These are phyloP conservation scores for Penicillium expansum DNA, from an alignment of 2,329 filamentous ascomycete species.

Conservation along the genomic window DNA sequence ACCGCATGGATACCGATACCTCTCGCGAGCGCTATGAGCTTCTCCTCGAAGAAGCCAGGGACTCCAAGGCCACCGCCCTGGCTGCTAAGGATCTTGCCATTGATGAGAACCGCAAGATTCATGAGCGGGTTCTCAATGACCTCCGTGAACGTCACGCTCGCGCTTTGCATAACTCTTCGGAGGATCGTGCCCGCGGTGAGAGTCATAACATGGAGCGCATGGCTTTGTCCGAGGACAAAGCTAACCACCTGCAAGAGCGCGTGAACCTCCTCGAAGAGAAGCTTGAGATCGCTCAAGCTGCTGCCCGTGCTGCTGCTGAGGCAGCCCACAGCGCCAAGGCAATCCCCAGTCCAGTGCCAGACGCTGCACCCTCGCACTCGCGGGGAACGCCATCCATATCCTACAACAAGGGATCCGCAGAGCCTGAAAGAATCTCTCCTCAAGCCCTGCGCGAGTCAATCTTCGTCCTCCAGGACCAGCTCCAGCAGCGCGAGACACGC, in stretches of 20 bases:
- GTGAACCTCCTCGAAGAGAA: conserved; percentile 84
- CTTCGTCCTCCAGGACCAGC: conserved; percentile 90
- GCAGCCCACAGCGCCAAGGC: conserved; percentile 63
- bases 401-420: conserved; percentile 44
- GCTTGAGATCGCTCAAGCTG: conserved; percentile 83
- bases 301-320: conserved; percentile 76
- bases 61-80: conserved; percentile 61
- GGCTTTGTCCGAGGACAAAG: conserved; percentile 77
- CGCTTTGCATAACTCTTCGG: conserved; percentile 67
- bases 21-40: conserved; percentile 78
- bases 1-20: conserved; percentile 76
- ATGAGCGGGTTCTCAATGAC: conserved; percentile 72
- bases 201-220: conserved; percentile 77
- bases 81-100: conserved; percentile 55
- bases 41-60: conserved; percentile 75
- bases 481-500: conserved; percentile 85
- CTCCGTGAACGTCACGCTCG: conserved; percentile 72
- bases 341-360: conserved; percentile 33
- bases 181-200: conserved; percentile 80
- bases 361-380: conserved; percentile 41
- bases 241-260: conserved; percentile 80
- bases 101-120: conserved; percentile 59
- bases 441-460: conserved; percentile 95
- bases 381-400: conserved; percentile 48
- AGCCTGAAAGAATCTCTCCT: conserved; percentile 84